Conservation (phyloP, 768 basidiomycete species). For the Asterophora lycoperdoides region DNA sequence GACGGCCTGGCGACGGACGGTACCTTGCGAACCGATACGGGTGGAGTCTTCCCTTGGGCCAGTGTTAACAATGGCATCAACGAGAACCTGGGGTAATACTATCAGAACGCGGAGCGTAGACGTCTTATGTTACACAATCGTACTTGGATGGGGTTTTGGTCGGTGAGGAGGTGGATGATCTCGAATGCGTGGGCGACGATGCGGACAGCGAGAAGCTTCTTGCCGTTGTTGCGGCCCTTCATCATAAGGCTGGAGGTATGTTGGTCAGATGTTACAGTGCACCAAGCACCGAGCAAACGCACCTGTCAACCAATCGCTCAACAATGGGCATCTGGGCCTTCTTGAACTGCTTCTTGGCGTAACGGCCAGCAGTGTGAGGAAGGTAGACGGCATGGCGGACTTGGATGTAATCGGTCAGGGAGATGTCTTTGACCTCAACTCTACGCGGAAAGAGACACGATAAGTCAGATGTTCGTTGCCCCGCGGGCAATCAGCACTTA, state of each 20-base stretch:
- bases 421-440: constrained; percentile 99
- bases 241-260: constrained; percentile 81
- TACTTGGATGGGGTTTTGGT: constrained; percentile 99
- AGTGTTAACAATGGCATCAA: constrained; percentile 99
- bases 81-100: constrained; percentile 59
- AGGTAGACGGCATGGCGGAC: constrained; percentile 96
- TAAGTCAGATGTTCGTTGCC: constrained; percentile 1
- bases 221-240: constrained; percentile 99
- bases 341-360: constrained; percentile 99
- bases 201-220: constrained; percentile 97
- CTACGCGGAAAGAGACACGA: constrained; percentile 33
- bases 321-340: constrained; percentile 99
- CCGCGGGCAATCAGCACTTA: constrained; percentile 37
- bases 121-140: constrained; percentile 16
- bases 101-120: constrained; percentile 1
- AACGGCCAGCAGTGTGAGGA: constrained; percentile 98
- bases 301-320: constrained; percentile 98
- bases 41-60: constrained; percentile 99
- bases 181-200: constrained; percentile 99
- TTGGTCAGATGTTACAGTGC: neutral
- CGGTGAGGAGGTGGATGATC: constrained; percentile 99
- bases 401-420: constrained; percentile 98
- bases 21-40: constrained; percentile 99
- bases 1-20: constrained; percentile 98
- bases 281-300: constrained; percentile 22